Base-by-base conservation (phyloP, 2,329 filamentous ascomycete species). In the Pezicula radicicola region DNA sequence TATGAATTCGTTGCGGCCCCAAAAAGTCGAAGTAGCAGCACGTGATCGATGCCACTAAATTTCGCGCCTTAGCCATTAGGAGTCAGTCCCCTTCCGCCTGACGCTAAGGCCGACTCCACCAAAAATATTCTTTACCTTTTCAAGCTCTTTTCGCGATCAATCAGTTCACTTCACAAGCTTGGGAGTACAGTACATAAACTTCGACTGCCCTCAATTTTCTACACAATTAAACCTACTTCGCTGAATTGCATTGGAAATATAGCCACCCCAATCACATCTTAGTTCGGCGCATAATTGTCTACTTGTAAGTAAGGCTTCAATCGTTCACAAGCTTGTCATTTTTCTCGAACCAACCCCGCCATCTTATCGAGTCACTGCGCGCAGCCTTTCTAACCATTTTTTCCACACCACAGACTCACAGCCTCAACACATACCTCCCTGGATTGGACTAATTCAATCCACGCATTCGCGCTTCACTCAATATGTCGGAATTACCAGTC, bases 331-430 rank as follows among this genome's bases (percentile, higher is more conserved):
- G 18, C 45, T 51, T 27, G 49, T 47, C 46, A 27, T 46, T 25
- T 52, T 52, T 47, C 47, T 33, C 46, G 45, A 39, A 49, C 52
- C 45, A 45, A 62, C 62, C 62, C 62, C 62, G 61, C 62, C 57
- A 60, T 63, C 42, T 43, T 50, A 46, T 49, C 53, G 55, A 60
- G 52, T 54, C 52, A 55, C 50, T 36, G 43, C 44, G 48, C 42
- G 42, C 36, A 48, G 33, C 42, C 47, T 21, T 15, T 41, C 28
- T 42, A 36, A 19, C 25, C 40, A 50, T 52, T 44, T 51, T 43
- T 25, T 3, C 25, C 40, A 43, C 43, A 33, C 15, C 42, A 43
- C 42, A 28, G 18, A 53, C 44, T 55, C 45, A 53, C 51, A 46
- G 25, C 4, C 6, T 25, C 54, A 47, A 51, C 47, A 36, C 42